A percentile compares a stretch with the other conserved stretches of the same genome.
phyloP scores from a whole-genome alignment of 163 green algal genomes.

The Prototheca wickerhamii region DNA sequence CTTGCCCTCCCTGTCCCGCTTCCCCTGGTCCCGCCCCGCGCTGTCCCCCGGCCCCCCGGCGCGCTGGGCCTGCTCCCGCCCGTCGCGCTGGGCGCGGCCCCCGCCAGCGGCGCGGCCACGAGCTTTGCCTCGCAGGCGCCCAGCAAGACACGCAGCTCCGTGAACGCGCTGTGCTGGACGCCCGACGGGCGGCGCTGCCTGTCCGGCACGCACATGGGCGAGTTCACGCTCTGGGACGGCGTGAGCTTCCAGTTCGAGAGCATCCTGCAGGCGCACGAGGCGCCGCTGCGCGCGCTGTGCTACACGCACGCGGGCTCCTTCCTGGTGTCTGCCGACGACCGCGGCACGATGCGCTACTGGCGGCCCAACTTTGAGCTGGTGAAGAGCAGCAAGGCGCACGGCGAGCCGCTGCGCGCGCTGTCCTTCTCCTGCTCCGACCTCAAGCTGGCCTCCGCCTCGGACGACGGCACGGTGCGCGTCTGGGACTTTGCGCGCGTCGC shows the following conservation, averaged over 20 bases:
- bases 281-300: slow-evolving; percentile 51
- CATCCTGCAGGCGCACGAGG: slow-evolving; percentile 78
- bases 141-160: slow-evolving; percentile 57
- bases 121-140: slow-evolving; percentile 69
- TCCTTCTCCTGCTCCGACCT: slow-evolving; percentile 69
- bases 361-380: slow-evolving; percentile 48
- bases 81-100: slow-evolving; percentile 47
- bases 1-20: not conserved
- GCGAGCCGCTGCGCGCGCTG: slow-evolving; percentile 64
- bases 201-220: slow-evolving; percentile 68
- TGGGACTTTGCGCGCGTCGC: slow-evolving; percentile 55
- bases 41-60: not conserved
- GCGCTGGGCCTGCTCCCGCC: slow-evolving; percentile 53
- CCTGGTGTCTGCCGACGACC: slow-evolving; percentile 68
- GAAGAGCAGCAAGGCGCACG: slow-evolving; percentile 50
- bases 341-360: slow-evolving; percentile 44
- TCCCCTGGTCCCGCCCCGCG: no score
- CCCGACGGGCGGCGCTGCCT: slow-evolving; percentile 77
- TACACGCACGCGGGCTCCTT: slow-evolving; percentile 74
- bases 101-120: slow-evolving; percentile 54
- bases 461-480: slow-evolving; percentile 77
- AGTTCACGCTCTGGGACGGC: slow-evolving; percentile 86
- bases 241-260: slow-evolving; percentile 79
- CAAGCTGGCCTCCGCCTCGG: slow-evolving; percentile 81
- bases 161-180: slow-evolving; percentile 70